These are phyloP conservation scores for Ambrosia hybrid DNA, from an alignment of 140 eudicot species.

Conservation along the genomic window DNA sequence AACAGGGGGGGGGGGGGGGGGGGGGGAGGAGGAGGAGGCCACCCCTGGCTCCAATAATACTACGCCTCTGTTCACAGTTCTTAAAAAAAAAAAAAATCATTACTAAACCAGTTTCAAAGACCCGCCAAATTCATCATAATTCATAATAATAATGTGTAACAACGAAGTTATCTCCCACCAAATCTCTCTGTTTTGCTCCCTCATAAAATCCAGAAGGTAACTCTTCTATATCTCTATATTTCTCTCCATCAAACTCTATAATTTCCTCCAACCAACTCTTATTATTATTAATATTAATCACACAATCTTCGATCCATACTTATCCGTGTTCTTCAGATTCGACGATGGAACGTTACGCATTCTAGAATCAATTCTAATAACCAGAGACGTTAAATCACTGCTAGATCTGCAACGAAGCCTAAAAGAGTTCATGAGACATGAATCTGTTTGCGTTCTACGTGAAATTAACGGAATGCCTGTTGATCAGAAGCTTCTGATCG, in stretches of 20 bases:
- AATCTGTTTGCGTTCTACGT: constrained; percentile 53
- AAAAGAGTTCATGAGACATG: constrained; percentile 58
- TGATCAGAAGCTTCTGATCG: constrained; percentile 56
- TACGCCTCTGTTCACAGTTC: too few species aligned
- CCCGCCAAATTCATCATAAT: too few species aligned
- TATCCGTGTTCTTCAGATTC: constrained; percentile 37
- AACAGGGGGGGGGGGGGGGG: too few species aligned
- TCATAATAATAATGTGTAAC: constrained; percentile 30
- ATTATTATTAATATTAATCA: too few species aligned
- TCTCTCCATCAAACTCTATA: constrained; percentile 9
- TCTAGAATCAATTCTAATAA: constrained; percentile 50
- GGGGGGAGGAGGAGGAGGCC: too few species aligned
- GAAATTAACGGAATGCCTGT: constrained; percentile 46
- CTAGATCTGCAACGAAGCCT: constrained; percentile 40
- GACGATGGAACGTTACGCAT: constrained; percentile 55
- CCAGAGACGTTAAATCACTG: constrained; percentile 52
- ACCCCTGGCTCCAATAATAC: too few species aligned
- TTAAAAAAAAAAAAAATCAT: too few species aligned
- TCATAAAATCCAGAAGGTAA: constrained; percentile 51
- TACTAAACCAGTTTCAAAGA: too few species aligned
- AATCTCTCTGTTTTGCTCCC: constrained; percentile 64
- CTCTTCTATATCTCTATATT: not conserved
- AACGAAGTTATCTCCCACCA: constrained; percentile 32
- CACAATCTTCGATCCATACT: constrained; percentile 4
- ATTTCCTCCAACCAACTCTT: not conserved